Evolutionary conservation across 2,329 filamentous ascomycete species (phyloP).

Genomic region (Ophiocordyceps camponoti-floridani): DNA sequence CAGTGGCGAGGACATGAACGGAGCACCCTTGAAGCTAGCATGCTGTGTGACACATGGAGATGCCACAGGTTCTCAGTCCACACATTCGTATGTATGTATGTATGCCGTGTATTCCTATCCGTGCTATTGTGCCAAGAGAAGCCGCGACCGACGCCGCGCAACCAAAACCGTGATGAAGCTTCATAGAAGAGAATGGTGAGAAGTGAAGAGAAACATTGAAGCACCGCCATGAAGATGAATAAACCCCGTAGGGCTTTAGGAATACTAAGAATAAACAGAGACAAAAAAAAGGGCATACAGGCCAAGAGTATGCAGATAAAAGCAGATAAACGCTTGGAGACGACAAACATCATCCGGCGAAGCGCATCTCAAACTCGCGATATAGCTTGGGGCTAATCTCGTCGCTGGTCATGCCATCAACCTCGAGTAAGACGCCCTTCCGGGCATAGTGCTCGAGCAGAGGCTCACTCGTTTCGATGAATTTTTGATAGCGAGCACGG

Average conservation of each 20-base stretch:
- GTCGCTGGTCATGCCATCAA: slow-evolving; percentile 77
- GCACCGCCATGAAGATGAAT: not conserved
- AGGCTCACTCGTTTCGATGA: slow-evolving; percentile 71
- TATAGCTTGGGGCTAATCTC: slow-evolving; percentile 90
- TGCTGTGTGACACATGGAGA: no score
- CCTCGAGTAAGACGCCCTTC: slow-evolving; percentile 70
- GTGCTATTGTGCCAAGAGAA: not conserved
- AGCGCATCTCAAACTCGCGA: slow-evolving; percentile 62
- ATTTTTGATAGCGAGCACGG: slow-evolving; percentile 61
- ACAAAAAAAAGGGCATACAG: not conserved
- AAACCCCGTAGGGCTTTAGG: not conserved
- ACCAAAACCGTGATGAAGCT: not conserved
- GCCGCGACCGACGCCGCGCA: not conserved
- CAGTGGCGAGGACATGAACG: not conserved
- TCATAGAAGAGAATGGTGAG: not conserved
- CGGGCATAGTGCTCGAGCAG: slow-evolving; percentile 78
- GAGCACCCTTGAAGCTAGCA: not conserved
- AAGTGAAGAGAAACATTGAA: not conserved
- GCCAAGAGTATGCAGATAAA: not conserved
- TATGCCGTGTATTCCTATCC: not conserved
- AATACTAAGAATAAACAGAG: not conserved
- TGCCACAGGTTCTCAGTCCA: no score
- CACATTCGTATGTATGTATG: not conserved
- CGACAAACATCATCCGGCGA: slow-evolving; percentile 20
- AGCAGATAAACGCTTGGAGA: not conserved